A percentile compares a stretch with the other conserved stretches of the same genome.
phyloP scores from a whole-genome alignment of 176 grass and related monocot species.

The Rhynchospora tenuis region DNA sequence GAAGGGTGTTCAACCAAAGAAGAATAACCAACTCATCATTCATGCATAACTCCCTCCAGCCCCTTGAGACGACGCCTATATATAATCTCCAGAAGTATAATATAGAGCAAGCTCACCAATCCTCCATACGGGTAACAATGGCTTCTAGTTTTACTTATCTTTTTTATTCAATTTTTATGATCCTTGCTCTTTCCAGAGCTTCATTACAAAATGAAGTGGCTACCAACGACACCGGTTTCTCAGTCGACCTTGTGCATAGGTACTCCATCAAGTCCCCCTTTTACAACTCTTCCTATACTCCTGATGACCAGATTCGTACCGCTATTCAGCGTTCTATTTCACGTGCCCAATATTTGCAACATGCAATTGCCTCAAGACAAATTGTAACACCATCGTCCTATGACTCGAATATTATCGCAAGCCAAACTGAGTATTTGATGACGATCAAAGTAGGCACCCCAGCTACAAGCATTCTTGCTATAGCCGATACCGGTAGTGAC shows the following conservation, averaged over 20 bases:
- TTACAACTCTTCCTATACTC: conserved; percentile 4
- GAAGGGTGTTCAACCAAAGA: background rate
- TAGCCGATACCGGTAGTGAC: conserved; percentile 25
- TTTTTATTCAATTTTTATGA: background rate
- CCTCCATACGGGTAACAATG: background rate
- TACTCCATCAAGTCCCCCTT: conserved; percentile 1
- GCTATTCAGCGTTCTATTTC: background rate
- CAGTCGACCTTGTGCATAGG: background rate
- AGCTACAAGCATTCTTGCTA: background rate
- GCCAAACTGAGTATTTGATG: background rate
- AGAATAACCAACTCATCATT: background rate
- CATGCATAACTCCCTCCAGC: background rate
- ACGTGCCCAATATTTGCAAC: background rate
- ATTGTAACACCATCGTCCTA: background rate
- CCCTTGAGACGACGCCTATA: background rate
- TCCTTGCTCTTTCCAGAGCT: background rate
- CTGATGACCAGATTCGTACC: background rate
- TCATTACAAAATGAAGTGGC: background rate
- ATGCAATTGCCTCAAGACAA: background rate
- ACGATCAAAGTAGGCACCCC: conserved; percentile 19
- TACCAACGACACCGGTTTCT: background rate
- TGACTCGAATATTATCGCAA: background rate
- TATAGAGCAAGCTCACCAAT: background rate
- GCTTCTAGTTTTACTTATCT: background rate
- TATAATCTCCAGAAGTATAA: background rate